Conservation (phyloP, 2,329 filamentous ascomycete genomes). For the Pestalotiopsis fici region DNA sequence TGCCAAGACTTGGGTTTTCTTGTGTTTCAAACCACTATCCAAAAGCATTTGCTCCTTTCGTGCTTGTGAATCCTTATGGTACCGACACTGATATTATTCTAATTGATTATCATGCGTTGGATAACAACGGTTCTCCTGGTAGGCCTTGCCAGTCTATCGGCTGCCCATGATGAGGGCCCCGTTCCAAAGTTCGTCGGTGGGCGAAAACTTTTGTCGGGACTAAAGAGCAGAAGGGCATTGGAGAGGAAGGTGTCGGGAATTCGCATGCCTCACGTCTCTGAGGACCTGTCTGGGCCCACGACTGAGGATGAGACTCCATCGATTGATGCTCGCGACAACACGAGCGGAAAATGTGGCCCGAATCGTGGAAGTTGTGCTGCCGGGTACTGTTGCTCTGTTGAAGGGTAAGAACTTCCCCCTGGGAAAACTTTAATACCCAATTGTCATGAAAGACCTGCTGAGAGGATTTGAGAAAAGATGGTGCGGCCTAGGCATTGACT, state of each 20-base stretch:
- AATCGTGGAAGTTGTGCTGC: conserved; percentile 23
- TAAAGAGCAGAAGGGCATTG: conserved; percentile 23
- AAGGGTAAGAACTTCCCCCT: conserved; percentile 22
- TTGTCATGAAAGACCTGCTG: neutral
- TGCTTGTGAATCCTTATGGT: neutral
- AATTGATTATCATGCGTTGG: conserved; percentile 21
- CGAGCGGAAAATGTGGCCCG: conserved; percentile 22
- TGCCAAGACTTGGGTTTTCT: neutral
- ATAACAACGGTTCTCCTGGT: conserved; percentile 21
- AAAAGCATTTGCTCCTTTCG: neutral
- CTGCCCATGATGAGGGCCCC: conserved; percentile 24
- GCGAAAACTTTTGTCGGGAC: conserved; percentile 25
- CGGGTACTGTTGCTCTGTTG: conserved; percentile 31
- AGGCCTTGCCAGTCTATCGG: conserved; percentile 22
- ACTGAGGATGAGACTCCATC: conserved; percentile 10
- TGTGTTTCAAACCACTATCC: neutral
- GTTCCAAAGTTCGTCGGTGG: conserved; percentile 27
- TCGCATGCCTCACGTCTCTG: neutral
- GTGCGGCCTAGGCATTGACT: conserved; percentile 25
- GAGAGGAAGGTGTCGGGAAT: conserved; percentile 8
- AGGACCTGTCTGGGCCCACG: conserved; percentile 15
- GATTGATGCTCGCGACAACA: conserved; percentile 17
- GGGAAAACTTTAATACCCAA: neutral
- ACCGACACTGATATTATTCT: neutral
- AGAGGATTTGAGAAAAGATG: conserved; percentile 19